Conservation (phyloP, 108 stramenopile genomes). For the Pseudonitzschia multistriata region DNA sequence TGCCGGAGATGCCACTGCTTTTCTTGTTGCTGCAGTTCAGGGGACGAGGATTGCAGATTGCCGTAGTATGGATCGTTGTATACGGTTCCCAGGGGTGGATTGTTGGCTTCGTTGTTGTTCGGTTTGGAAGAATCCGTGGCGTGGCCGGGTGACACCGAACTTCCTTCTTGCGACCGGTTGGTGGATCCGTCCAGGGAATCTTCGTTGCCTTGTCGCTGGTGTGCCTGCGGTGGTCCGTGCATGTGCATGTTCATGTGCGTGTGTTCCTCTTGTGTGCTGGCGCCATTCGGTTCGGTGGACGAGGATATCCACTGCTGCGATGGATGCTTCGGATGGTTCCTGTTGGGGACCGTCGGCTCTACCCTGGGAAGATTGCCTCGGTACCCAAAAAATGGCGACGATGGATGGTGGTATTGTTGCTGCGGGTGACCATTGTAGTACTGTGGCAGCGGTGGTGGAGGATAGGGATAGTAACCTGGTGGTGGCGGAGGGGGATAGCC, state of each 20-base stretch:
- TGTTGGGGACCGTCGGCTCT: neutral
- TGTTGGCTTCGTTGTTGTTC: slow-evolving; percentile 18
- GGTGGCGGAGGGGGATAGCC: neutral
- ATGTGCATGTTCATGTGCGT: neutral
- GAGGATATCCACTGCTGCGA: too few species aligned
- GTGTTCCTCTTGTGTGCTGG: neutral
- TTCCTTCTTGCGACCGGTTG: neutral
- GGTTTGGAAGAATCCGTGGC: neutral
- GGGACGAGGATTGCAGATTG: neutral
- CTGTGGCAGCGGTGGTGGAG: slow-evolving; percentile 19
- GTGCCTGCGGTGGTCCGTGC: slow-evolving; percentile 24
- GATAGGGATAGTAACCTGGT: slow-evolving; percentile 22
- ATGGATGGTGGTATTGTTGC: slow-evolving; percentile 8
- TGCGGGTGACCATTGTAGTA: neutral
- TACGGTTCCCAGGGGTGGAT: neutral
- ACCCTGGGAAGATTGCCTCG: neutral
- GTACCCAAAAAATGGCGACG: slow-evolving; percentile 10
- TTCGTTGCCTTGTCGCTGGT: slow-evolving; percentile 11
- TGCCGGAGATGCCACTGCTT: neutral
- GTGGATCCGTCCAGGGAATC: neutral
- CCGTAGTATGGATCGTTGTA: neutral
- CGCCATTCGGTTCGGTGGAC: too few species aligned
- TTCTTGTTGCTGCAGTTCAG: neutral
- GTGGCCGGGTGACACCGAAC: neutral
- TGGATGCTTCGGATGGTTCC: slow-evolving; percentile 10